These are phyloP conservation scores for Curvularia spicifera DNA, from an alignment of 2,329 filamentous ascomycete species.

Conservation along the genomic window DNA sequence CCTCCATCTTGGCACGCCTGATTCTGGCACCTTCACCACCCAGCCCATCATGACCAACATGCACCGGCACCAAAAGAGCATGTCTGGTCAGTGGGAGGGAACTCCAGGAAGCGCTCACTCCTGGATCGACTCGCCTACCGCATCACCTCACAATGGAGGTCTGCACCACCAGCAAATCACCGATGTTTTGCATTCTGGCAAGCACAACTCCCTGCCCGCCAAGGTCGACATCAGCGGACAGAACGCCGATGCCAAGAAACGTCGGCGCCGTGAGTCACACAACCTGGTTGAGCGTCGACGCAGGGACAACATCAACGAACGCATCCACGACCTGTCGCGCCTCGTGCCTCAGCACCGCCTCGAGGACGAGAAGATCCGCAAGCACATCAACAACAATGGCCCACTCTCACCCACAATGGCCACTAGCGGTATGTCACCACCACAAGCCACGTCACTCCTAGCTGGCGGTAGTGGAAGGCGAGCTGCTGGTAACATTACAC, in stretches of 20 bases:
- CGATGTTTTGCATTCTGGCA: conserved; percentile 82
- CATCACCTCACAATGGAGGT: conserved; percentile 75
- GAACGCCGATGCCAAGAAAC: conserved; percentile 91
- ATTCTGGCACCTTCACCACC: conserved; percentile 73
- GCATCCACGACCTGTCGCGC: conserved; percentile 94
- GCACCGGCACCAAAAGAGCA: conserved; percentile 76
- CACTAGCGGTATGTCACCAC: conserved; percentile 70
- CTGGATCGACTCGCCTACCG: conserved; percentile 86
- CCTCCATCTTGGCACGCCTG: conserved; percentile 73
- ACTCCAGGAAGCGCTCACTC: conserved; percentile 84
- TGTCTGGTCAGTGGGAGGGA: conserved; percentile 89
- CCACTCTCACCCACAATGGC: conserved; percentile 83
- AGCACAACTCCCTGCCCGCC: conserved; percentile 84
- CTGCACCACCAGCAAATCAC: conserved; percentile 79
- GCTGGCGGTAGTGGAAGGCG: conserved; percentile 84
- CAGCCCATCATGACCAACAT: conserved; percentile 78
- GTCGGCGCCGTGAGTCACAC: conserved; percentile 89
- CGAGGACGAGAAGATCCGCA: conserved; percentile 96
- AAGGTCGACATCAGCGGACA: conserved; percentile 72
- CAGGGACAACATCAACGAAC: conserved; percentile 97
- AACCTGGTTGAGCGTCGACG: conserved; percentile 94
- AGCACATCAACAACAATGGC: conserved; percentile 90
- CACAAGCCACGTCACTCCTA: conserved; percentile 84
- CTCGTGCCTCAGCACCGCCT: conserved; percentile 90
- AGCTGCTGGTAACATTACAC: conserved; percentile 85